Percentiles rank a stretch among this genome's conserved stretches.
Evolutionary conservation across 2,329 filamentous ascomycete genomes (phyloP).

Genomic region (Neofusicoccum ribis): DNA sequence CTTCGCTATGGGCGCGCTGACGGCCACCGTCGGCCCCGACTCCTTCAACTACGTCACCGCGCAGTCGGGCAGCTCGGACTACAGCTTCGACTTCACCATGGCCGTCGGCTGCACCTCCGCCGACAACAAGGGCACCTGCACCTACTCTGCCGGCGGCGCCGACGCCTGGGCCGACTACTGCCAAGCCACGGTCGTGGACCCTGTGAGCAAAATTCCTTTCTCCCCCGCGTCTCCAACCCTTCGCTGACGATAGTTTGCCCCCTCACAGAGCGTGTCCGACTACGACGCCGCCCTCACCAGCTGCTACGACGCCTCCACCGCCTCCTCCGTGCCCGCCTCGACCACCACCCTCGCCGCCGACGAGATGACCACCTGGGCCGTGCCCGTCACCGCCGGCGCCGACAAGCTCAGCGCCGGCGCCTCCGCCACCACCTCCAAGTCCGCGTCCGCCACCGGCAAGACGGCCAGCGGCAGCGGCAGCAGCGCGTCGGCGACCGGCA

Average conservation of each 20-base stretch:
- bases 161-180: slow-evolving; percentile 8
- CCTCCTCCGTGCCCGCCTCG: background rate
- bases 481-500: background rate
- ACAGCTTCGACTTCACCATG: background rate
- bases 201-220: background rate
- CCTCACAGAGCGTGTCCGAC: background rate
- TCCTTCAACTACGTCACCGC: background rate
- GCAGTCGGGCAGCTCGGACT: background rate
- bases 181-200: background rate
- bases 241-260: too few relatives aligned
- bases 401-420: slow-evolving; percentile 10
- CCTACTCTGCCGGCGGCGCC: background rate
- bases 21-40: background rate
- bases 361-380: background rate
- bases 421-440: background rate
- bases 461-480: background rate
- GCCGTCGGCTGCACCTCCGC: background rate
- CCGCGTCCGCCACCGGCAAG: background rate
- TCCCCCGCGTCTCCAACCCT: background rate
- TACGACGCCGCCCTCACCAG: background rate
- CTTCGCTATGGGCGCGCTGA: background rate
- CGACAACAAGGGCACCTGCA: background rate
- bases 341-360: background rate
- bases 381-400: slow-evolving; percentile 8
- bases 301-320: background rate